Conservation (phyloP, 2,329 filamentous ascomycete species). For the Xylaria sp. region DNA sequence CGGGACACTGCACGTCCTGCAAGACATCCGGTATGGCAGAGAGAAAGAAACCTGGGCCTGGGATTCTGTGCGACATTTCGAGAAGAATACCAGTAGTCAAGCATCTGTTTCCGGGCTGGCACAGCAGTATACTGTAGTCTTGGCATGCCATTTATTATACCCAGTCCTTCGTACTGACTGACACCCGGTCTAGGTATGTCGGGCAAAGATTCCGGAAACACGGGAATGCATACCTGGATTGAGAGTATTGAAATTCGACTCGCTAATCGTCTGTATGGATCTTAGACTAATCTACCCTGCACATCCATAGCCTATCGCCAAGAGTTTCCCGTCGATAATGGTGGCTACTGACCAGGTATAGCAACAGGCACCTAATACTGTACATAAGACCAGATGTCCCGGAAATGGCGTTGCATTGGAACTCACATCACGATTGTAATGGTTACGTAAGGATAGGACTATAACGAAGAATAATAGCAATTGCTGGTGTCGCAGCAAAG, state of each 20-base stretch:
- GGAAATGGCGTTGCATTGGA: not conserved
- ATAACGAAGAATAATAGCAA: too few species aligned
- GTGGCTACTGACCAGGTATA: conserved; percentile 15
- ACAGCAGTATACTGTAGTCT: not conserved
- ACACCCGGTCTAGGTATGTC: not conserved
- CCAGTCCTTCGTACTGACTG: not conserved
- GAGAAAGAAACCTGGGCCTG: not conserved
- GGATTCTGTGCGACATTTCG: conserved; percentile 29
- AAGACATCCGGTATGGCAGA: conserved; percentile 26
- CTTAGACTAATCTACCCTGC: not conserved
- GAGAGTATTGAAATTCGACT: conserved; percentile 10
- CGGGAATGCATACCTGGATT: not conserved
- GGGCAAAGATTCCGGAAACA: conserved; percentile 1
- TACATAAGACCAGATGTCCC: conserved; percentile 14
- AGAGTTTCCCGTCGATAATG: conserved; percentile 7
- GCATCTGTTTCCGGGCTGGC: conserved; percentile 1
- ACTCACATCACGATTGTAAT: conserved; percentile 1
- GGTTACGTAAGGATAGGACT: not conserved
- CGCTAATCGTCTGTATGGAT: conserved; percentile 5
- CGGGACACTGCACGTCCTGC: conserved; percentile 22
- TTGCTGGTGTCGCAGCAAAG: not conserved
- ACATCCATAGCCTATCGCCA: conserved; percentile 12
- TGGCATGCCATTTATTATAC: not conserved
- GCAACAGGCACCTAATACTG: conserved; percentile 1
- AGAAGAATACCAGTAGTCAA: conserved; percentile 14